Base-by-base conservation (phyloP, 805 yeast species). In the Nadsonia fulvescens region DNA sequence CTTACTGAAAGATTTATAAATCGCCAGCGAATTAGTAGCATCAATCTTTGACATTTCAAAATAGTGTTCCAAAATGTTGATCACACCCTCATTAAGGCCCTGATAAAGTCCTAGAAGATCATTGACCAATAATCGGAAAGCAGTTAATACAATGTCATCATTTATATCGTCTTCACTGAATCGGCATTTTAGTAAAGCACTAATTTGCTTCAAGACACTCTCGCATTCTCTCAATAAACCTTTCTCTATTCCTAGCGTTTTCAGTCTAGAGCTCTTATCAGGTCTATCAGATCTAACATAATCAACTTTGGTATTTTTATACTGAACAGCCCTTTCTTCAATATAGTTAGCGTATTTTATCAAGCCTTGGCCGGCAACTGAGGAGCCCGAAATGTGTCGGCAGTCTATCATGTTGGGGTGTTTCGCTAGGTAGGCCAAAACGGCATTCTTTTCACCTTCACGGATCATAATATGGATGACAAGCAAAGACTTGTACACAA, bases 21-120 rank as follows among this genome's bases (percentile, higher is more conserved):
- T 70, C 12, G 67, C 68, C 32, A 86, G 61, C 0, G 95, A 83
- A 34, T 83, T 62, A 44, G 75, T 79, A 2, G 95, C 96, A 45
- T 86, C 93, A 17, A 54, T 52, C 37, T 66, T 71, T 18, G 86
- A 70, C 69, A 89, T 74, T 51, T 89, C 98, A 54, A 89, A 89
- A 51, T 78, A 89, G 43, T 86, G 91, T 49, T 89, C 96, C 35
- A 89, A 62, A 22, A 89, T 54, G 40, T 89, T 89, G 39, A 89
- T 83, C 14, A 89, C 93, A 19, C 96, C 98, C 51, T 89, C 96
- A 51, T 89, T 89, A 37, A 89, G 56, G 24, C 78, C 73, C 51
- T 86, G 93, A 52, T 79, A 91, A 20, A 89, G 55, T 2, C 83
- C 67, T 37, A 89, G 59, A 34, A 86, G 58, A 47, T 89, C 98